Evolutionary conservation across 495 filamentous ascomycete genomes (phyloP).

Genomic region (Haplographium delicatum): DNA sequence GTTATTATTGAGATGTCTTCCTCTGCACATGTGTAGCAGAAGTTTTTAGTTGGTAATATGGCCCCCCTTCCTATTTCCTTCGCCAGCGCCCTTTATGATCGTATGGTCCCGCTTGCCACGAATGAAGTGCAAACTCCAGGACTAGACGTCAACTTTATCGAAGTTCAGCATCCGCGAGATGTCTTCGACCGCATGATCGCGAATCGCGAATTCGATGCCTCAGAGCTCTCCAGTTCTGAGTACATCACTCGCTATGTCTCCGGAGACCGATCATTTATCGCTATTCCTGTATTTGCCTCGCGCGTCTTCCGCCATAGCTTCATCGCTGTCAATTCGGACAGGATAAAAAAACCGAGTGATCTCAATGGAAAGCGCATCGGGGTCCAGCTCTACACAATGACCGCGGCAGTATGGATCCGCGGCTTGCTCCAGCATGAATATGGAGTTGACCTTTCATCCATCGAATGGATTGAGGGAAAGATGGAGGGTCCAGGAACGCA

Average conservation of each 20-base stretch:
- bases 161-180: slow-evolving; percentile 26
- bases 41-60: no score
- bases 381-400: slow-evolving; percentile 39
- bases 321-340: slow-evolving; percentile 33
- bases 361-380: slow-evolving; percentile 37
- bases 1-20: no score
- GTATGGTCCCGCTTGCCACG: slow-evolving; percentile 23
- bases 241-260: slow-evolving; percentile 32
- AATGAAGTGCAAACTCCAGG: slow-evolving; percentile 27
- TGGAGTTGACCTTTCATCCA: slow-evolving; percentile 32
- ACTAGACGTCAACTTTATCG: slow-evolving; percentile 31
- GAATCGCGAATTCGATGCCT: slow-evolving; percentile 35
- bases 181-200: slow-evolving; percentile 25
- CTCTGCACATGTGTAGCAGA: no score
- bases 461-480: slow-evolving; percentile 34
- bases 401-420: slow-evolving; percentile 36
- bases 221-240: slow-evolving; percentile 33
- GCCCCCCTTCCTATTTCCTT: slow-evolving; percentile 16
- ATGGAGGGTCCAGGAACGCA: slow-evolving; percentile 31
- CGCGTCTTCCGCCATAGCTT: slow-evolving; percentile 35
- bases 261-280: slow-evolving; percentile 31
- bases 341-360: slow-evolving; percentile 30
- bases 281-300: slow-evolving; percentile 37
- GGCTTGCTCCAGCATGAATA: slow-evolving; percentile 30
- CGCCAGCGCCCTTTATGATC: slow-evolving; percentile 28